phyloP scores from a whole-genome alignment of 2,329 filamentous ascomycete species.

The Cyclaneusma minus region DNA sequence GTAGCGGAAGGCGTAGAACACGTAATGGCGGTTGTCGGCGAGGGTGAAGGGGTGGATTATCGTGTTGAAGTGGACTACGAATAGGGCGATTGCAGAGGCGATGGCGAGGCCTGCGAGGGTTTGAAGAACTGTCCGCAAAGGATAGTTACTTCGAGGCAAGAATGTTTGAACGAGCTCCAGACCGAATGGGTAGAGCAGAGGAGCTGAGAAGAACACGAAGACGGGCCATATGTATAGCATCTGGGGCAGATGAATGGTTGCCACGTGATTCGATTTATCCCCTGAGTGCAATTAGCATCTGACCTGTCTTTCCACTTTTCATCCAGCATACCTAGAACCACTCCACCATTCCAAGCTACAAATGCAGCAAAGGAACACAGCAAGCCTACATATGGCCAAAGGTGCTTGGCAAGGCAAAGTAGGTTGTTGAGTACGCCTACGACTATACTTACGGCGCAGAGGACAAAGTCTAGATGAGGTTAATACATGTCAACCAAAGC shows the following conservation, averaged over 20 bases:
- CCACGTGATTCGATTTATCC: constrained; percentile 88
- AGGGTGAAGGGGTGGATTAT: constrained; percentile 91
- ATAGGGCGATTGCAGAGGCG: constrained; percentile 16
- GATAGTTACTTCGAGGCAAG: no score
- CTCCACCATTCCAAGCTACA: constrained; percentile 74
- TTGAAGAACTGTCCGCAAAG: no score
- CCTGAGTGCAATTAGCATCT: constrained; percentile 32
- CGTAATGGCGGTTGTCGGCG: constrained; percentile 92
- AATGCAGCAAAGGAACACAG: constrained; percentile 57
- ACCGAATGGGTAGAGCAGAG: constrained; percentile 45
- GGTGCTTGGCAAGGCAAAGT: constrained; percentile 25
- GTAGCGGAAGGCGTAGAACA: constrained; percentile 89
- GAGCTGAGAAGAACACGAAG: constrained; percentile 76
- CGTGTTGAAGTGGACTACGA: constrained; percentile 65
- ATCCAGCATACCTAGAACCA: constrained; percentile 60
- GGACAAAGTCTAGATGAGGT: constrained; percentile 29
- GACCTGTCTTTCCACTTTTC: no score
- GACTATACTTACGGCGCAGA: constrained; percentile 46
- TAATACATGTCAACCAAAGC: neutral
- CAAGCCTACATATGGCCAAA: constrained; percentile 47
- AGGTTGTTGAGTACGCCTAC: constrained; percentile 39
- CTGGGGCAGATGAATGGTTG: constrained; percentile 76
- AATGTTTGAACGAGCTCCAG: no score
- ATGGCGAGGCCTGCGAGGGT: neutral
- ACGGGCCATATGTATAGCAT: constrained; percentile 94